Conservation (phyloP, 129 eudicot species). For the Gnaphalium uliginosum region DNA sequence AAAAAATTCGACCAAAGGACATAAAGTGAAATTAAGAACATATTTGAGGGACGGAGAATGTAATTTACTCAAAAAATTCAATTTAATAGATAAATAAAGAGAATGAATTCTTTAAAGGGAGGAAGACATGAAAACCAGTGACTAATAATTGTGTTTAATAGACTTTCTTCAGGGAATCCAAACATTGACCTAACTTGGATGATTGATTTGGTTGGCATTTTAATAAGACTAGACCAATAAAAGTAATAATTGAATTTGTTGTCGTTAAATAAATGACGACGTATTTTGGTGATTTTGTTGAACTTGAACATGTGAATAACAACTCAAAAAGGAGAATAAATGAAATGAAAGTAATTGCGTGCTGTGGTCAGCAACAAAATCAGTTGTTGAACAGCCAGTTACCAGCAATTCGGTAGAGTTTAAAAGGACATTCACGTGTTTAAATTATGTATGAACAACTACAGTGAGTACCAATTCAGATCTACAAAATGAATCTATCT, state of each 20-base stretch:
- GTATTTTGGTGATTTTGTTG: not conserved
- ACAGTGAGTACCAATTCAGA: not conserved
- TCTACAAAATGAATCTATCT: not conserved
- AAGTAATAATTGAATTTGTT: not conserved
- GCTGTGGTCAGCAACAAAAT: not conserved
- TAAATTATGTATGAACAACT: not conserved
- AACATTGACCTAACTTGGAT: constrained; percentile 14
- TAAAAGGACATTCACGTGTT: constrained; percentile 17
- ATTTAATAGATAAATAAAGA: not conserved
- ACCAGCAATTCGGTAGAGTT: constrained; percentile 21
- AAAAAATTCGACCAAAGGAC: no score
- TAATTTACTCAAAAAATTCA: no score
- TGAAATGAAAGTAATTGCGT: constrained; percentile 14
- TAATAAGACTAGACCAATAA: not conserved
- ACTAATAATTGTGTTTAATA: constrained; percentile 21
- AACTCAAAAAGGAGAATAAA: not conserved
- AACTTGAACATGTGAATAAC: not conserved
- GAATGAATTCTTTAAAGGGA: not conserved
- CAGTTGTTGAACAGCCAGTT: constrained; percentile 34
- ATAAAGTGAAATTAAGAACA: no score
- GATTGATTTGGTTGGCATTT: constrained; percentile 8
- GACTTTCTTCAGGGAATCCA: constrained; percentile 12
- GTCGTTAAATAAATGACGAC: not conserved
- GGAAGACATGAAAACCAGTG: constrained; percentile 21
- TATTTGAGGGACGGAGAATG: no score